These are phyloP conservation scores for Melaleuca alternifolia DNA, from an alignment of 345 rosid species.

Conservation along the genomic window DNA sequence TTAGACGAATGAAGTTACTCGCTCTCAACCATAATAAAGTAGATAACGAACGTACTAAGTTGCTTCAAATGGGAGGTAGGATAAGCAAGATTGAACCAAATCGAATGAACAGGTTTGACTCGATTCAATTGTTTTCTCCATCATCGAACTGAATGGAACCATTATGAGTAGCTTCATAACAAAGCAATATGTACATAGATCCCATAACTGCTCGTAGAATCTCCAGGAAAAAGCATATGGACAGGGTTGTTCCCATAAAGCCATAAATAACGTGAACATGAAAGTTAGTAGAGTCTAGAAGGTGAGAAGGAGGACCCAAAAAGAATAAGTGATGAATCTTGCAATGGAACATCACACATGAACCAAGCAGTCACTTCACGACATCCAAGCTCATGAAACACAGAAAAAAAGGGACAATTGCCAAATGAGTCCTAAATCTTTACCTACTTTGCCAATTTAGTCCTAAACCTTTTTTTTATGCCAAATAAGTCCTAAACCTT, in stretches of 20 bases:
- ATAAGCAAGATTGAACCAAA: not conserved
- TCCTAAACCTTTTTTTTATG: too few relatives aligned
- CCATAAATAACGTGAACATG: not conserved
- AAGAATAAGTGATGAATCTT: not conserved
- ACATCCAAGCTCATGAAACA: not conserved
- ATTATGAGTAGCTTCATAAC: not conserved
- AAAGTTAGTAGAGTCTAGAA: not conserved
- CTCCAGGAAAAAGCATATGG: not conserved
- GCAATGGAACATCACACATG: not conserved
- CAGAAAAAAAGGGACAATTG: not conserved
- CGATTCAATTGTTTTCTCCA: not conserved
- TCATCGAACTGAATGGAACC: not conserved
- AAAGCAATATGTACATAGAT: not conserved
- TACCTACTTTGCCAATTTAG: too few relatives aligned
- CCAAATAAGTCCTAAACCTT: too few relatives aligned
- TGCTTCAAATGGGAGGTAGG: not conserved
- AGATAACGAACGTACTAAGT: not conserved
- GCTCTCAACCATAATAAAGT: not conserved
- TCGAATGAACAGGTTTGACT: not conserved
- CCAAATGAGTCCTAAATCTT: too few relatives aligned
- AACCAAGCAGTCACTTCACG: not conserved
- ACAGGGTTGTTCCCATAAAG: not conserved
- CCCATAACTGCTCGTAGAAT: not conserved
- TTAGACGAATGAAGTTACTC: not conserved
- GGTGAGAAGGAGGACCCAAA: not conserved